Evolutionary conservation across 139 green algal genomes (phyloP).

Genomic region (Eudorina sp.): DNA sequence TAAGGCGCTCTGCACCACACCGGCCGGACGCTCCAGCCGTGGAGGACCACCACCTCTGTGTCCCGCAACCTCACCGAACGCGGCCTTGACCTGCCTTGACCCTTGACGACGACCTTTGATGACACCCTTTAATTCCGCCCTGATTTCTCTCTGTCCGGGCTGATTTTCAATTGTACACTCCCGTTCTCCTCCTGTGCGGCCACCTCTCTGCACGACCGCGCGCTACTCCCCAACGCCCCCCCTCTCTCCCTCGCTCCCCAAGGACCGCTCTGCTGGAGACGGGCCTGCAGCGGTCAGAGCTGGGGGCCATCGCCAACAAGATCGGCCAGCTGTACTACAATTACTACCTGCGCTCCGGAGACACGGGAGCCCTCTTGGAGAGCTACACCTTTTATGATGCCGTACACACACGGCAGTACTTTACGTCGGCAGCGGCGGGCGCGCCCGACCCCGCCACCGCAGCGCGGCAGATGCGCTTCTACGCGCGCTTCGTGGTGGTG

Average conservation of each 20-base stretch:
- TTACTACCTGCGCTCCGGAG: conserved; percentile 73
- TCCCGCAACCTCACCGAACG: too few relatives aligned
- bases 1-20: too few relatives aligned
- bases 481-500: conserved; percentile 81
- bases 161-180: too few relatives aligned
- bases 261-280: conserved; percentile 62
- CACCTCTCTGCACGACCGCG: neutral
- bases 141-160: too few relatives aligned
- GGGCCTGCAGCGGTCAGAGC: conserved; percentile 74
- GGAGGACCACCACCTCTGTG: too few relatives aligned
- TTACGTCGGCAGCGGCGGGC: neutral
- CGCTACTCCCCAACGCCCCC: neutral
- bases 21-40: too few relatives aligned
- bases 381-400: conserved; percentile 83
- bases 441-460: conserved; percentile 38
- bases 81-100: too few relatives aligned
- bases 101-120: too few relatives aligned
- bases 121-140: neutral
- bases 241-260: neutral
- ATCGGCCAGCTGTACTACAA: conserved; percentile 76
- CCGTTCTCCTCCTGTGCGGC: neutral
- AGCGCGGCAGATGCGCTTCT: conserved; percentile 77
- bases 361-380: conserved; percentile 73
- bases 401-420: conserved; percentile 43
- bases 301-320: conserved; percentile 79